Percentiles rank a stretch among this genome's conserved stretches.
These are phyloP conservation scores for Yamadazyma conglobata DNA, from an alignment of 1,139 yeast species.

Conservation along the genomic window DNA sequence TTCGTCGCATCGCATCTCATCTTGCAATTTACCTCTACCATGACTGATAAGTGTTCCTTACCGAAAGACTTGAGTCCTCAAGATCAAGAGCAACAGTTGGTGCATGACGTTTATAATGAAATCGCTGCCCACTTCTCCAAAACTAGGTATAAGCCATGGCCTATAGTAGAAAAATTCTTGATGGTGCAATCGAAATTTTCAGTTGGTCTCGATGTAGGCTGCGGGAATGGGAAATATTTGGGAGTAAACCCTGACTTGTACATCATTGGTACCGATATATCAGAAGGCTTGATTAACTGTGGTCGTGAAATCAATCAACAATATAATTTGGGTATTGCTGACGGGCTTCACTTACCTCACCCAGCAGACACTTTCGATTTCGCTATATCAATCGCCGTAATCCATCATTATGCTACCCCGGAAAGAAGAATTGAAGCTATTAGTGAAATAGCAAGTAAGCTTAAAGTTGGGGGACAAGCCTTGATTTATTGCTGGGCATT, in stretches of 20 bases:
- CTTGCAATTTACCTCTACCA: too few species aligned
- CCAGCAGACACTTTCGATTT: slow-evolving; percentile 63
- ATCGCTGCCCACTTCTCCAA: slow-evolving; percentile 91
- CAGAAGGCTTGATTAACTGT: slow-evolving; percentile 71
- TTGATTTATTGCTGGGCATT: slow-evolving; percentile 94
- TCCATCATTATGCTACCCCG: slow-evolving; percentile 89
- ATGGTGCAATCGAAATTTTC: slow-evolving; percentile 28
- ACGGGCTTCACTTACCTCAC: slow-evolving; percentile 74
- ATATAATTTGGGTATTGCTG: slow-evolving; percentile 59
- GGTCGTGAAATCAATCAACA: slow-evolving; percentile 48
- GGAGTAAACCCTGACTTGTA: slow-evolving; percentile 63
- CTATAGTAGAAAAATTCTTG: slow-evolving; percentile 77
- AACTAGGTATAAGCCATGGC: slow-evolving; percentile 97
- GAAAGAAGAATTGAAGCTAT: slow-evolving; percentile 78
- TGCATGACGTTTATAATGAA: slow-evolving; percentile 86
- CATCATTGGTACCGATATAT: slow-evolving; percentile 80
- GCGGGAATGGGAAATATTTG: slow-evolving; percentile 94
- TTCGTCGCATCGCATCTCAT: too few species aligned
- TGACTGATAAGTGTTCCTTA: too few species aligned
- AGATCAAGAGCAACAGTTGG: slow-evolving; percentile 71
- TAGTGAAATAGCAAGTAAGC: slow-evolving; percentile 55
- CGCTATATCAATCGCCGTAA: slow-evolving; percentile 93
- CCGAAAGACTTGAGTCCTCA: too few species aligned
- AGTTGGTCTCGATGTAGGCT: slow-evolving; percentile 74
- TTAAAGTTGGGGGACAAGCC: slow-evolving; percentile 61